These are phyloP conservation scores for Geotrichum candidum DNA, from an alignment of 1,139 yeast genomes.

Conservation along the genomic window DNA sequence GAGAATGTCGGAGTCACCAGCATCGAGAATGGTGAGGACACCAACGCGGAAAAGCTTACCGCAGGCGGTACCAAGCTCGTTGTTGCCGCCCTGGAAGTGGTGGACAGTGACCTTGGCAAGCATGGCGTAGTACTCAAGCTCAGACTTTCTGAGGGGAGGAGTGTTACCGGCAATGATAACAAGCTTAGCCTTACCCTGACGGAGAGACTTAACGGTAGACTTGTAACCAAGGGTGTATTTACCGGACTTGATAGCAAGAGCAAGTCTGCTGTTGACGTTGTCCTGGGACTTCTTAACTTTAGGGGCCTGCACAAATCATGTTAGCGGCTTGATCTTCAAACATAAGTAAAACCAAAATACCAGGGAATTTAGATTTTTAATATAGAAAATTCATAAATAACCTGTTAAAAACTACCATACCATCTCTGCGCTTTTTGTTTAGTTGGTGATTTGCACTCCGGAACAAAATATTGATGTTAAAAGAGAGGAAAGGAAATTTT, in stretches of 20 bases:
- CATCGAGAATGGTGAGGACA: conserved; percentile 90
- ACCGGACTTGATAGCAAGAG: conserved; percentile 98
- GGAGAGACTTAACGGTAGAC: conserved; percentile 96
- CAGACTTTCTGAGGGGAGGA: conserved; percentile 99
- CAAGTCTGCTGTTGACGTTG: conserved; percentile 96
- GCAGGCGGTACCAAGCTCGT: conserved; percentile 99
- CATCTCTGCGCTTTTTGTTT: conserved; percentile 10
- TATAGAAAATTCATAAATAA: background rate
- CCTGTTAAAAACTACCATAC: background rate
- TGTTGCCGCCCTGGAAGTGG: conserved; percentile 99
- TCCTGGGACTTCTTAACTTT: conserved; percentile 82
- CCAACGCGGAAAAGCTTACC: conserved; percentile 99
- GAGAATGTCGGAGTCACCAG: conserved; percentile 99
- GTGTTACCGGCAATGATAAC: conserved; percentile 98
- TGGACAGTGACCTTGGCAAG: conserved; percentile 93
- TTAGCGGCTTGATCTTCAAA: conserved; percentile 3
- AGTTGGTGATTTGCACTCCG: conserved; percentile 7
- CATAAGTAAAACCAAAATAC: background rate
- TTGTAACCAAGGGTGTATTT: conserved; percentile 99
- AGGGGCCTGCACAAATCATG: conserved; percentile 69
- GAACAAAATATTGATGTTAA: conserved; percentile 2
- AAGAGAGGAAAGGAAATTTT: background rate
- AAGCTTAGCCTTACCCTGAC: conserved; percentile 94
- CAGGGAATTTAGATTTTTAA: background rate
- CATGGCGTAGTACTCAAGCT: conserved; percentile 99